Evolutionary conservation across 768 basidiomycete genomes (phyloP), one percentile per base, ranked within the genome.

Genomic region (Naganishia vaughanmartiniae): DNA sequence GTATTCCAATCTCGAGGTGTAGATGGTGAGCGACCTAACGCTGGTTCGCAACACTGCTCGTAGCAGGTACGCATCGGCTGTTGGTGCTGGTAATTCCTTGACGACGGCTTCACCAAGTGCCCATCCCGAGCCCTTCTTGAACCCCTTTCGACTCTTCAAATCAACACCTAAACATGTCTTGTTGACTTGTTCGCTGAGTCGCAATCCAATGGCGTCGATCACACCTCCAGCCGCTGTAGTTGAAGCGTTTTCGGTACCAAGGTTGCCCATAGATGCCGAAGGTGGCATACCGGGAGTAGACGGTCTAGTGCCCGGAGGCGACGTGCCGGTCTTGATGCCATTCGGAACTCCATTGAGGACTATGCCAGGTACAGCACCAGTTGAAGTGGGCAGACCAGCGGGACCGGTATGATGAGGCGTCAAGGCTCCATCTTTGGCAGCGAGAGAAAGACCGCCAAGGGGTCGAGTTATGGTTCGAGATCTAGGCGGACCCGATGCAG

Each of bases 1-100:
- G 88, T 92, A 80, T 91, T 93, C 88, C 87, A 93, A 31, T 71
- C 76, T 80, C n/a, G 76, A 79, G 55, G 74, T 76, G 72, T 81
- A 81, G 72, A 81, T 81, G 17, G 79, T 76, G 10, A 81, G 71
- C 14, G 80, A 76, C 48, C 76, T 73, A 56, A 79, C 76, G 24
- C 77, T 69, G 33, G 77, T 79, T 53, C 80, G 79, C 34, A 81
- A 73, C 15, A 81, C 76, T 5, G 80, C 80, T 56, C 80, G 76
- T 15, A 81, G 73, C 46, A 81, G 75, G 60, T 81, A 81, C 4
- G 80, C 77, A 66, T 81, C 80, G 28, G 73, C 72, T 24, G 76
- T 69, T 5, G 79, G 80, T 34, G 54, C 72, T 0, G 80, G 80
- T 11, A 81, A 60, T 48, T 79, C 80, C 78, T 78, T 78, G 65